Evolutionary conservation across 2,329 filamentous ascomycete genomes (phyloP).

Genomic region (Dothideomycetes sp.): DNA sequence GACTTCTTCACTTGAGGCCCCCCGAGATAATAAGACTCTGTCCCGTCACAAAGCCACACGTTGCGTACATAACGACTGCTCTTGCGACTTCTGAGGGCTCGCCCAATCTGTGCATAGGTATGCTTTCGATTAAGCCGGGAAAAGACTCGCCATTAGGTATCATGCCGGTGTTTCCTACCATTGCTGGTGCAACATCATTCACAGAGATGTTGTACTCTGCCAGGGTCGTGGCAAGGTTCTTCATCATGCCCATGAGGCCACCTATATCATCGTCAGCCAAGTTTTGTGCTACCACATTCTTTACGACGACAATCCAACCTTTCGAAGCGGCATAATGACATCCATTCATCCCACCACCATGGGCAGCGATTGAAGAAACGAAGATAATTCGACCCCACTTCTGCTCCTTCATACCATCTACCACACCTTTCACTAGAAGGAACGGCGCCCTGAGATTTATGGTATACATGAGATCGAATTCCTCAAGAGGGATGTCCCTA

Average conservation of each 20-base stretch:
- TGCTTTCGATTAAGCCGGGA: conserved; percentile 50
- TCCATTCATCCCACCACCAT: conserved; percentile 56
- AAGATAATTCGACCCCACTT: conserved; percentile 57
- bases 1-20: too few relatives aligned
- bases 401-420: conserved; percentile 51
- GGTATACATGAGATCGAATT: conserved; percentile 55
- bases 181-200: conserved; percentile 59
- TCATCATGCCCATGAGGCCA: conserved; percentile 56
- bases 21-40: too few relatives aligned
- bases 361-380: conserved; percentile 54
- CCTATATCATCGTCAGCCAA: conserved; percentile 4
- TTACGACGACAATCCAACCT: conserved; percentile 2
- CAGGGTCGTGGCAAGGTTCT: conserved; percentile 51
- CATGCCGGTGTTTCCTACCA: conserved; percentile 52
- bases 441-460: conserved; percentile 56
- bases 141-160: conserved; percentile 44
- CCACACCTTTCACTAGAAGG: conserved; percentile 50
- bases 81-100: conserved; percentile 52
- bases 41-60: conserved; percentile 41
- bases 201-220: conserved; percentile 54
- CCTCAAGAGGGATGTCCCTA: conserved; percentile 52
- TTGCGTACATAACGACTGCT: conserved; percentile 51
- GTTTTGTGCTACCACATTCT: not conserved
- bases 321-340: conserved; percentile 31
- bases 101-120: conserved; percentile 51